These are phyloP conservation scores for Trametes meyenii DNA, from an alignment of 768 basidiomycete species.

Conservation along the genomic window DNA sequence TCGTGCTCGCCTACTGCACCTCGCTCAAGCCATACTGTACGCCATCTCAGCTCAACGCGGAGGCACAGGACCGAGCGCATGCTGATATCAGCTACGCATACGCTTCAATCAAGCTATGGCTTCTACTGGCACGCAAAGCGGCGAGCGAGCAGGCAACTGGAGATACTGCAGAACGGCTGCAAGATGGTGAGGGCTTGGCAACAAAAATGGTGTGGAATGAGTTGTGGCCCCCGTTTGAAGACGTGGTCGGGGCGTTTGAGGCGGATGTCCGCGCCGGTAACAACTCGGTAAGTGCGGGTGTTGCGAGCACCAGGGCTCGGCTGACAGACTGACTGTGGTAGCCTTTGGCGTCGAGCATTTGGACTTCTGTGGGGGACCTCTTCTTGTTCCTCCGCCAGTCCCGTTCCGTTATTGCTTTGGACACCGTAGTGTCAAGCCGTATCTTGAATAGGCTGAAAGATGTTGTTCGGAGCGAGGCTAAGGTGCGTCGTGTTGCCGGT, in stretches of 20 bases:
- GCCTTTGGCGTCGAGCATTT: slow-evolving; percentile 57
- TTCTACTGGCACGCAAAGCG: slow-evolving; percentile 54
- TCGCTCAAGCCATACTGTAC: slow-evolving; percentile 42
- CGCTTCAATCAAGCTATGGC: slow-evolving; percentile 71
- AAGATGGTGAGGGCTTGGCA: slow-evolving; percentile 26
- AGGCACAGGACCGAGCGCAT: slow-evolving; percentile 44
- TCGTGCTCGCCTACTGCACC: slow-evolving; percentile 49
- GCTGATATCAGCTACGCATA: slow-evolving; percentile 71
- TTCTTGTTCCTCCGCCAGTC: slow-evolving; percentile 63
- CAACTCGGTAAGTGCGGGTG: slow-evolving; percentile 28
- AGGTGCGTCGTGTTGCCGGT: slow-evolving; percentile 41
- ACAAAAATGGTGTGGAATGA: slow-evolving; percentile 68
- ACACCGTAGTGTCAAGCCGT: slow-evolving; percentile 52
- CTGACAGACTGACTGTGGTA: slow-evolving; percentile 28
- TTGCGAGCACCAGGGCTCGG: background rate
- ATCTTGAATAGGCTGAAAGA: slow-evolving; percentile 53
- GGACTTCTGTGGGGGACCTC: slow-evolving; percentile 66
- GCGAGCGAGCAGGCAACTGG: slow-evolving; percentile 5
- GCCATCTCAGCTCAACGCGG: slow-evolving; percentile 37
- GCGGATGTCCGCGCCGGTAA: slow-evolving; percentile 46
- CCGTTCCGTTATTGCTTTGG: slow-evolving; percentile 54
- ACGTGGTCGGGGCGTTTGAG: slow-evolving; percentile 52
- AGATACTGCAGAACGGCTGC: slow-evolving; percentile 4
- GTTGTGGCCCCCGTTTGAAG: slow-evolving; percentile 72
- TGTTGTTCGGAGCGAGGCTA: slow-evolving; percentile 52